A percentile compares a stretch with the other conserved stretches of the same genome.
These are phyloP conservation scores for Blastomyces gilchristii DNA, from an alignment of 2,329 filamentous ascomycete species.

Conservation along the genomic window DNA sequence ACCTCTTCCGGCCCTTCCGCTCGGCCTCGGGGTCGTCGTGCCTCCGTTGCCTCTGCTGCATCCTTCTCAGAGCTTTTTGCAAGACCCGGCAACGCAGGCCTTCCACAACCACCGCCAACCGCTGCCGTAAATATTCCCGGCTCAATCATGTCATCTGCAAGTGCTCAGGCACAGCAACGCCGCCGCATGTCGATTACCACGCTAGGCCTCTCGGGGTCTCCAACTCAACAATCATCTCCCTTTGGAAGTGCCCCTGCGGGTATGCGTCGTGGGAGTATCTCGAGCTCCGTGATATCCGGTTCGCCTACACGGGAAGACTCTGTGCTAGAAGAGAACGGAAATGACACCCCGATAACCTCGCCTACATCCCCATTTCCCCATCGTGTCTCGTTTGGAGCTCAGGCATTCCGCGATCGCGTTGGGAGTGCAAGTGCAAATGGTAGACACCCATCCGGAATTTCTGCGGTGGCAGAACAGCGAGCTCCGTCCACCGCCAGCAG, in stretches of 20 bases:
- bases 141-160: constrained; percentile 33
- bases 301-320: constrained; percentile 34
- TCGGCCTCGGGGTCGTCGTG: constrained; percentile 34
- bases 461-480: constrained; percentile 20
- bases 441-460: constrained; percentile 43
- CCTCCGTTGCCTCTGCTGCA: constrained; percentile 36
- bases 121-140: constrained; percentile 38
- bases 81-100: constrained; percentile 18
- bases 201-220: constrained; percentile 62
- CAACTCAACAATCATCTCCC: constrained; percentile 44
- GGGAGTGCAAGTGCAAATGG: constrained; percentile 52
- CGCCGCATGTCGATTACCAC: constrained; percentile 65
- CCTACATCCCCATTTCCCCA: constrained; percentile 61
- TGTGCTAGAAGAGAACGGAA: constrained; percentile 57
- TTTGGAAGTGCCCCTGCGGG: constrained; percentile 38
- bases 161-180: constrained; percentile 43
- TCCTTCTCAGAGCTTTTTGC: constrained; percentile 34
- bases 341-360: constrained; percentile 46
- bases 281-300: constrained; percentile 46
- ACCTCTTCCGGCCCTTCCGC: constrained; percentile 30
- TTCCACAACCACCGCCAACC: constrained; percentile 38
- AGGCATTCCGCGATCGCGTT: constrained; percentile 59
- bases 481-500: constrained; percentile 20
- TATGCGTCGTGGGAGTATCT: constrained; percentile 56
- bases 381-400: constrained; percentile 80